Conservation (phyloP, 306 rosid species). For the Hippophae rhamnoides region DNA sequence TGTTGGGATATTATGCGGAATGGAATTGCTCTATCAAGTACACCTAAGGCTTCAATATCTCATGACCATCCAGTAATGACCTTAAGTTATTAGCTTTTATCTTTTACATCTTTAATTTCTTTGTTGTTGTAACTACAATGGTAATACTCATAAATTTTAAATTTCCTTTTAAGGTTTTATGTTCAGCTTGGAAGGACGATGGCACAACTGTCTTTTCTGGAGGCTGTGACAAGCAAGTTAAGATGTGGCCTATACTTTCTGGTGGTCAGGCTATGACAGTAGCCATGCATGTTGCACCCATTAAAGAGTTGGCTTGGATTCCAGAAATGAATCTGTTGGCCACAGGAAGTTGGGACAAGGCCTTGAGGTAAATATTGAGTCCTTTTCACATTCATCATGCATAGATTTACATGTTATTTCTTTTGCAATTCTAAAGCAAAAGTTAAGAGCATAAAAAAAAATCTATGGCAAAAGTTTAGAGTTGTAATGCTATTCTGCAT, state of each 20-base stretch:
- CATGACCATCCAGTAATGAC: conserved; percentile 84
- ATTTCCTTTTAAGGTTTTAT: conserved; percentile 50
- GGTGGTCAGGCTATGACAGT: conserved; percentile 79
- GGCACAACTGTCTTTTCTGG: conserved; percentile 91
- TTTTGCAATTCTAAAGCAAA: too few relatives aligned
- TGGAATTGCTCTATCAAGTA: conserved; percentile 39
- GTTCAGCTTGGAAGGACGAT: conserved; percentile 92
- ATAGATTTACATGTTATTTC: neutral
- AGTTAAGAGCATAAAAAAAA: too few relatives aligned
- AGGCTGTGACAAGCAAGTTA: conserved; percentile 91
- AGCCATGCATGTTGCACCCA: conserved; percentile 86
- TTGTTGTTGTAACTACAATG: neutral
- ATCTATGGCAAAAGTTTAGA: too few relatives aligned
- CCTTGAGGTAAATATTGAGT: conserved; percentile 37
- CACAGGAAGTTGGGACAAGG: conserved; percentile 88
- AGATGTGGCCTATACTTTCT: conserved; percentile 89
- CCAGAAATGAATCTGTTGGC: conserved; percentile 83
- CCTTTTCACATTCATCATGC: neutral
- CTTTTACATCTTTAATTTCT: neutral
- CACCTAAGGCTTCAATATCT: conserved; percentile 73
- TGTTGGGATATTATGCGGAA: conserved; percentile 75
- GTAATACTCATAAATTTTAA: neutral
- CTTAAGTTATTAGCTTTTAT: conserved; percentile 25
- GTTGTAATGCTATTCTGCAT: too few relatives aligned
- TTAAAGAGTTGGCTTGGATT: conserved; percentile 78